Percentiles rank a stretch among this genome's conserved stretches.
Evolutionary conservation across 495 filamentous ascomycete genomes (phyloP).

Genomic region (Pseudoneurospora amorphoporcata): DNA sequence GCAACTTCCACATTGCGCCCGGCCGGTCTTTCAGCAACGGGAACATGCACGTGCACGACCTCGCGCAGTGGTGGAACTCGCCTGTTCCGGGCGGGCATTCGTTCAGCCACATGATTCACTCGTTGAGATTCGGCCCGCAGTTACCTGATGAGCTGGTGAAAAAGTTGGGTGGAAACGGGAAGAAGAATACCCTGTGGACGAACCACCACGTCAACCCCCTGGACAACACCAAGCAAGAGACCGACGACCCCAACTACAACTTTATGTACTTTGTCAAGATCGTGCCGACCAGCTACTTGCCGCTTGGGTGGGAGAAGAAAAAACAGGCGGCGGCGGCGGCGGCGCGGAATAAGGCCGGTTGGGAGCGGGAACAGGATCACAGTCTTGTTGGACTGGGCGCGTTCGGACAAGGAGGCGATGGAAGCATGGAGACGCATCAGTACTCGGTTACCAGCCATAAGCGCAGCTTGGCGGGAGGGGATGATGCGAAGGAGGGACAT

Average conservation of each 20-base stretch:
- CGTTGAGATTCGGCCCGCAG: slow-evolving; percentile 86
- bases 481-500: slow-evolving; percentile 75
- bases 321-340: slow-evolving; percentile 1
- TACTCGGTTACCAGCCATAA: slow-evolving; percentile 95
- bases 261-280: slow-evolving; percentile 99
- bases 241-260: slow-evolving; percentile 75
- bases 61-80: slow-evolving; percentile 80
- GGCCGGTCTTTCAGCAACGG: slow-evolving; percentile 87
- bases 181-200: slow-evolving; percentile 53
- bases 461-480: slow-evolving; percentile 70
- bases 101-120: slow-evolving; percentile 82
- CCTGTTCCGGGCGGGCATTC: slow-evolving; percentile 58
- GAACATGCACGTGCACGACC: slow-evolving; percentile 94
- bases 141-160: slow-evolving; percentile 63
- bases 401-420: slow-evolving; percentile 52
- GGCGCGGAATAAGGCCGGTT: slow-evolving; percentile 9
- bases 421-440: slow-evolving; percentile 93
- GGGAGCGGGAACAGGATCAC: slow-evolving; percentile 14
- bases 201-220: slow-evolving; percentile 89
- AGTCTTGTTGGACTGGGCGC: slow-evolving; percentile 46
- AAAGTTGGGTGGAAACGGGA: slow-evolving; percentile 35
- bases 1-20: slow-evolving; percentile 98
- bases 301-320: slow-evolving; percentile 61
- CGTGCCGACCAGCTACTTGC: slow-evolving; percentile 87
- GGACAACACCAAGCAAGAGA: slow-evolving; percentile 69